These are phyloP conservation scores for Cladophialophora exuberans DNA, from an alignment of 2,329 filamentous ascomycete genomes.

Conservation along the genomic window DNA sequence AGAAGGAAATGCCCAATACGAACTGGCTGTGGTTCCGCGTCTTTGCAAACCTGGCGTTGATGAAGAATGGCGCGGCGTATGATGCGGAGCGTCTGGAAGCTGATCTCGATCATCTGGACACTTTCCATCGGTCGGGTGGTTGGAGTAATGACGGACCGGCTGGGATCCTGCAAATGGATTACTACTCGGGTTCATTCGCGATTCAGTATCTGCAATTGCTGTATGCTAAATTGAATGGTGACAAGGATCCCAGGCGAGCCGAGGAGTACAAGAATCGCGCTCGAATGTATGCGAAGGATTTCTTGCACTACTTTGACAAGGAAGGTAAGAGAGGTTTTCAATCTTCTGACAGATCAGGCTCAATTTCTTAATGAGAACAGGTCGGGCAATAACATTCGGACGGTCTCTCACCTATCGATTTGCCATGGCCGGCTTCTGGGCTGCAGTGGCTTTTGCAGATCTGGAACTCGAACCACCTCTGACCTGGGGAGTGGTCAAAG, in stretches of 20 bases:
- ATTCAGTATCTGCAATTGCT: slow-evolving; percentile 80
- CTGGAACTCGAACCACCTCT: slow-evolving; percentile 72
- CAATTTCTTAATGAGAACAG: slow-evolving; percentile 29
- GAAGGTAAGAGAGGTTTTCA: slow-evolving; percentile 51
- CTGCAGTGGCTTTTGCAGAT: slow-evolving; percentile 73
- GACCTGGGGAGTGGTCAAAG: slow-evolving; percentile 79
- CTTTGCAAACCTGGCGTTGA: slow-evolving; percentile 78
- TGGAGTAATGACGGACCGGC: slow-evolving; percentile 84
- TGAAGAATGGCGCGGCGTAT: slow-evolving; percentile 73
- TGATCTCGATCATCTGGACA: slow-evolving; percentile 77
- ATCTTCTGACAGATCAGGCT: background rate
- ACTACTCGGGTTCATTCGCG: slow-evolving; percentile 80
- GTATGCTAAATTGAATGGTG: slow-evolving; percentile 71
- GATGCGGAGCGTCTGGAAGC: slow-evolving; percentile 70
- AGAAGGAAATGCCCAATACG: slow-evolving; percentile 70
- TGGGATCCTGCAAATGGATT: slow-evolving; percentile 81
- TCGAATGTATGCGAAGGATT: slow-evolving; percentile 67
- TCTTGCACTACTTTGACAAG: slow-evolving; percentile 75
- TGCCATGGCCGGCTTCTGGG: slow-evolving; percentile 84
- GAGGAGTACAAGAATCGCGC: slow-evolving; percentile 72
- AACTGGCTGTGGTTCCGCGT: slow-evolving; percentile 84
- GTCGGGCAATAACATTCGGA: slow-evolving; percentile 74
- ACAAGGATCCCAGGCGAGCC: slow-evolving; percentile 66
- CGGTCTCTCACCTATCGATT: slow-evolving; percentile 81
- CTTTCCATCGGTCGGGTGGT: slow-evolving; percentile 78